Base-by-base conservation (phyloP, 164 flowering plant genomes). In the Aristolochia californica region DNA sequence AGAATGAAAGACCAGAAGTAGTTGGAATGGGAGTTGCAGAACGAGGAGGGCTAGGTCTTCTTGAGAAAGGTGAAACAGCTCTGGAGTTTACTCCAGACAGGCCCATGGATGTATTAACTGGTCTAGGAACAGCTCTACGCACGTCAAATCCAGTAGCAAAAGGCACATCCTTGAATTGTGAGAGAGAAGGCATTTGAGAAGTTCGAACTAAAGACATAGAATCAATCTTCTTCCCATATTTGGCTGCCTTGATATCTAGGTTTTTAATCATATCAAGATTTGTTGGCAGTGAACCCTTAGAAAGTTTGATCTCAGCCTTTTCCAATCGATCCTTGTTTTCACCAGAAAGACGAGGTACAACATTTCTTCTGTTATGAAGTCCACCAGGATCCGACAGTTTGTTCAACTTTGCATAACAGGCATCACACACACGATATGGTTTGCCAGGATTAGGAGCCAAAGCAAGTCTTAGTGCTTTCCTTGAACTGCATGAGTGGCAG, bases 11-110 rank as follows among this genome's bases (percentile, higher is more conserved):
- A 53, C 99, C 99, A 18, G 93, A 68, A 15, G 88, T 79, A 53
- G 97, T 85, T 45, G 95, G 96, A 66, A 89, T 73, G 17, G 99
- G 99, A 25, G 99, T 93, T 17, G 87, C 93, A 43, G 96, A 93
- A 49, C 96, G 89, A 21, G 99, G 99, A 8, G 99, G 99, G 71
- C 99, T 93, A 25, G 91, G 71, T 72, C 75, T 87, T 68, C 97
- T 81, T 15, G 97, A 93, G 70, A 89, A 84, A 68, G 96, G 99
- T 26, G 96, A 93, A 43, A 87, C 97, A 53, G 99, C 74, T 69
- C 99, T 84, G 11, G 97, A 93, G 65, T 74, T 83, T 48, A 77
- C 76, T 53, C 80, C 86, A 28, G 95, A 83, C 45, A 60, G 72
- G 50, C 59, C 68, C 14, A 56, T 57, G 27, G 83, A 72, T 45